Percentiles rank a stretch among this genome's conserved stretches.
phyloP scores from a whole-genome alignment of 2,329 filamentous ascomycete genomes.

The Fusarium irregulare region DNA sequence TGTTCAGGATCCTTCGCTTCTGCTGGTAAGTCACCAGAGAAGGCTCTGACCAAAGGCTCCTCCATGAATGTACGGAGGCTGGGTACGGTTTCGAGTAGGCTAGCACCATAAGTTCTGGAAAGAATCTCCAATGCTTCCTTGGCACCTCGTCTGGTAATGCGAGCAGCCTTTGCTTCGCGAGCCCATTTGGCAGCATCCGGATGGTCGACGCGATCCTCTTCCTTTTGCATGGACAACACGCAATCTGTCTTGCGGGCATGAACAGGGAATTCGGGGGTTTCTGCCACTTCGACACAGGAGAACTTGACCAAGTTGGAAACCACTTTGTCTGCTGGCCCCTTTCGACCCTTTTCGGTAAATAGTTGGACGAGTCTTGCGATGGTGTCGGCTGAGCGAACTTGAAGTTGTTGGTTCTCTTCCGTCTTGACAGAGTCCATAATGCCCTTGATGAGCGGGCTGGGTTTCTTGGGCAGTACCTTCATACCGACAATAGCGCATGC shows the following conservation, averaged over 20 bases:
- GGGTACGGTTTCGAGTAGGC: constrained; percentile 84
- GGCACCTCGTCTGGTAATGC: constrained; percentile 90
- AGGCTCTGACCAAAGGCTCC: constrained; percentile 78
- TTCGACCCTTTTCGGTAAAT: constrained; percentile 82
- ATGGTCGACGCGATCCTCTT: constrained; percentile 94
- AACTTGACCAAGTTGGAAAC: constrained; percentile 97
- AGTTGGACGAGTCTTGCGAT: constrained; percentile 88
- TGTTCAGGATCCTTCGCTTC: constrained; percentile 79
- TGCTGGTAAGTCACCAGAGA: constrained; percentile 76
- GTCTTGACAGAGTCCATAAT: constrained; percentile 99
- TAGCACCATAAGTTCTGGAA: constrained; percentile 79
- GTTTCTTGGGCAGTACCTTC: constrained; percentile 89
- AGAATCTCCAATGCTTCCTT: constrained; percentile 94
- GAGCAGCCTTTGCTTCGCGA: constrained; percentile 85
- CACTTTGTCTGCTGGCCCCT: constrained; percentile 92
- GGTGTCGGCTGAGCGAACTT: constrained; percentile 85
- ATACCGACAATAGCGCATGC: constrained; percentile 92
- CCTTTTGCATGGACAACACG: constrained; percentile 94
- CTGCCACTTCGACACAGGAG: constrained; percentile 95
- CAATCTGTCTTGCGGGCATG: constrained; percentile 82
- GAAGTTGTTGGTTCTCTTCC: constrained; percentile 90
- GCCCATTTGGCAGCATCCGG: constrained; percentile 91
- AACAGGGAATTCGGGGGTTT: constrained; percentile 93
- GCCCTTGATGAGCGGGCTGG: constrained; percentile 89
- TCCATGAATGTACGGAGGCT: constrained; percentile 86